Evolutionary conservation across 2,329 filamentous ascomycete genomes (phyloP), one percentile per base, ranked within the genome.

Genomic region (Coccinonectria pachysandricola): DNA sequence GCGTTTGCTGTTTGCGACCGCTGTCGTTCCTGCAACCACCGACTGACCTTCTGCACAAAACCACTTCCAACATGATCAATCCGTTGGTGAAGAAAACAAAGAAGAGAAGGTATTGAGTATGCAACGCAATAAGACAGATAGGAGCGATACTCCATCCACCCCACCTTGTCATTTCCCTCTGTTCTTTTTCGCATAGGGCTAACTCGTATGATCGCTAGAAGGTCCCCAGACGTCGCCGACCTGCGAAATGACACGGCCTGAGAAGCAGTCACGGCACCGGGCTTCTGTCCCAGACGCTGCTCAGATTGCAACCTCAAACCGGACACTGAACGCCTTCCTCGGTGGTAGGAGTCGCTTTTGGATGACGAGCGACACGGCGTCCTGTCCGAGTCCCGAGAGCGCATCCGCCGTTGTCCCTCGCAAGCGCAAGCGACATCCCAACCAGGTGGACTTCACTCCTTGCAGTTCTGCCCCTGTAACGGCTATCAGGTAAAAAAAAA

Each of bases 251-350:
- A 32, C 40, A 35, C 34, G 31, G 36, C 34, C 39, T 16, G 21
- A 30, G 28, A 36, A 31, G 8, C 22, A 34, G 27, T 30, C 26
- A 28, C 35, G 32, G 34, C 21, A 34, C 26, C 24, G 35, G 43
- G 35, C 37, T 26, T 24, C 28, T 24, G 17, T 22, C n/a, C 24
- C 30, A 16, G 33, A 38, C 24, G 22, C 37, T 26, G 33, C 26
- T 19, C 51, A 55, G 33, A 46, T 61, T 31, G 51, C 54, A 14
- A 49, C 49, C 13, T 54, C 55, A 4, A 64, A 64, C 39, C 50
- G 53, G 23, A 62, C 60, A 1, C 27, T 59, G 27, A 56, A 60
- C 31, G 34, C 48, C 14, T 58, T 59, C 35, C 40, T 61, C 12
- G 53, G 56, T 20, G 46, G 49, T 24, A 51, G 48, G 21, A 48